Conservation (phyloP, 2,329 filamentous ascomycete species). For the Ampelomyces quisqualis region DNA sequence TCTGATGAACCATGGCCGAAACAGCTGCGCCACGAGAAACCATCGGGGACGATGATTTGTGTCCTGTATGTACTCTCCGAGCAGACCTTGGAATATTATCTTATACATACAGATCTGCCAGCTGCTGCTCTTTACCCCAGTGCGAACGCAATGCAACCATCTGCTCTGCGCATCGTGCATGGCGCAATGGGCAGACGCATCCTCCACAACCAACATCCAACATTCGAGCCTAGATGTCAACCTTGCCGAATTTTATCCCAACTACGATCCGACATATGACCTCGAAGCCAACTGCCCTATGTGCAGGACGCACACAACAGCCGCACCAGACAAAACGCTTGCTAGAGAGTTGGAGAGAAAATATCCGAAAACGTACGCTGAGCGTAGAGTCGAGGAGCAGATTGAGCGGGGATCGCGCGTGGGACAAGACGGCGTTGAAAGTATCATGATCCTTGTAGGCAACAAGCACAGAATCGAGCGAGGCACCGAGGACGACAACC, state of each 20-base stretch:
- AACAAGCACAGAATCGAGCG: constrained; percentile 43
- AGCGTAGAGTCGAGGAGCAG: constrained; percentile 41
- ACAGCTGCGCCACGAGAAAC: constrained; percentile 11
- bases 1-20: too few relatives aligned
- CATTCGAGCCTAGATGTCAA: constrained; percentile 44
- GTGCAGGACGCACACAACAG: constrained; percentile 47
- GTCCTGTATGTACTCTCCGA: constrained; percentile 31
- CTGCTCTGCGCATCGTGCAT: constrained; percentile 50
- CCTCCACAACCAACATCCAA: constrained; percentile 38
- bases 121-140: constrained; percentile 47
- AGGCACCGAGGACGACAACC: constrained; percentile 30
- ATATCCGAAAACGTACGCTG: constrained; percentile 43
- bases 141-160: constrained; percentile 48
- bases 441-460: constrained; percentile 49
- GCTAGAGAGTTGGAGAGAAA: constrained; percentile 30
- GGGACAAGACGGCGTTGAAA: constrained; percentile 37
- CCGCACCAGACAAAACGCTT: constrained; percentile 28
- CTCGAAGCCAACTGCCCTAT: constrained; percentile 50
- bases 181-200: constrained; percentile 50
- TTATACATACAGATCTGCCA: constrained; percentile 42
- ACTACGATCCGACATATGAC: constrained; percentile 28
- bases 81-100: not conserved
- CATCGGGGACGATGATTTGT: constrained; percentile 47
- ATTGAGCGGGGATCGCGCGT: constrained; percentile 23
- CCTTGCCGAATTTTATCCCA: constrained; percentile 44